phyloP scores from a whole-genome alignment of 441 rosid genomes.

The Pelargonium citronellum region DNA sequence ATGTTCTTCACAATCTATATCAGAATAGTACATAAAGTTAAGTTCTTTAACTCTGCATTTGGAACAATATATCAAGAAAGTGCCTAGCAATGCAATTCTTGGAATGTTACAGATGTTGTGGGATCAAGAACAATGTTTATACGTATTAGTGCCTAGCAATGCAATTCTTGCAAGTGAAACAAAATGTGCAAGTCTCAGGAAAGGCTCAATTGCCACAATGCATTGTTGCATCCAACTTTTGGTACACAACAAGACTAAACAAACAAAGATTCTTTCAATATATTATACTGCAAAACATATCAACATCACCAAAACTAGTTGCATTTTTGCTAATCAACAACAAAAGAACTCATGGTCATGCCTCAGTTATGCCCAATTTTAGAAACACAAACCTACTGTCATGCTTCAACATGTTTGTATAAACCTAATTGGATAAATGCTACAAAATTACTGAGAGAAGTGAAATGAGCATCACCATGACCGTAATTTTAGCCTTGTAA shows the following conservation, averaged over 20 bases:
- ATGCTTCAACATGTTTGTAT: too few species aligned
- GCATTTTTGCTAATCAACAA: not conserved
- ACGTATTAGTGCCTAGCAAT: too few species aligned
- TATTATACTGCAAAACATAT: not conserved
- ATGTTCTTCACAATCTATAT: not conserved
- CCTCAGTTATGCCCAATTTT: too few species aligned
- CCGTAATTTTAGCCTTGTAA: conserved; percentile 58
- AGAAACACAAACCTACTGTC: too few species aligned
- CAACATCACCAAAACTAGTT: not conserved
- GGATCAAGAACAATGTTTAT: too few species aligned
- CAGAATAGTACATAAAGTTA: not conserved
- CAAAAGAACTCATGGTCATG: not conserved
- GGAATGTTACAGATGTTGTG: too few species aligned
- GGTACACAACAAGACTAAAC: too few species aligned
- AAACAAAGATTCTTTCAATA: not conserved
- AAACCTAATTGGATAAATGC: too few species aligned
- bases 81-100: not conserved
- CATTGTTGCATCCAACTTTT: too few species aligned
- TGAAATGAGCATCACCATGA: conserved; percentile 41
- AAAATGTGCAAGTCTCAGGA: not conserved
- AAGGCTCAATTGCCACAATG: too few species aligned
- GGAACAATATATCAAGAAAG: not conserved
- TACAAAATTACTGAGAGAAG: not conserved
- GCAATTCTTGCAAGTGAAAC: not conserved
- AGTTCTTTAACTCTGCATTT: not conserved